Evolutionary conservation across 2,329 filamentous ascomycete genomes (phyloP).

Genomic region (Sporothrix pallida): DNA sequence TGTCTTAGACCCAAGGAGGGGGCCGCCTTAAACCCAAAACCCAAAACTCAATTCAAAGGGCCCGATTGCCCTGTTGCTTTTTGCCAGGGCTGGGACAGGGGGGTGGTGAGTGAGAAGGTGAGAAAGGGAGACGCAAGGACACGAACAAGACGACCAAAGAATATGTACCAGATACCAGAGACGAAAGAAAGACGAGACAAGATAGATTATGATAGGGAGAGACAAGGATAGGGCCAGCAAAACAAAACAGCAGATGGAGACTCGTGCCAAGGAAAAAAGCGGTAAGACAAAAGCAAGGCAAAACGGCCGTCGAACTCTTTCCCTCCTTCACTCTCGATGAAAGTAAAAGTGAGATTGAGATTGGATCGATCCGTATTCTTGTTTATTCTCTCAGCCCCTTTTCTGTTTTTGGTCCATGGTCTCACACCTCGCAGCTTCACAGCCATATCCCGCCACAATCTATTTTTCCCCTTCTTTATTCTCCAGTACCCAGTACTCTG

Average conservation of each 20-base stretch:
- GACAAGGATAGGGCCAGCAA: not conserved
- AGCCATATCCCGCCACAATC: not conserved
- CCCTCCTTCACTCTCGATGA: too few species aligned
- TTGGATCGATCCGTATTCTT: not conserved
- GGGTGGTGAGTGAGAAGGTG: not conserved
- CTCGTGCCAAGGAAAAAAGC: constrained; percentile 3
- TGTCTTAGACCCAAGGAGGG: not conserved
- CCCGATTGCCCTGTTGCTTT: constrained; percentile 6
- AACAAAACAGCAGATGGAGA: not conserved
- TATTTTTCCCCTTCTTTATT: not conserved
- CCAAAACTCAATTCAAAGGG: constrained; percentile 21
- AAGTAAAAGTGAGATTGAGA: not conserved
- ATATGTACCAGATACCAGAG: too few species aligned
- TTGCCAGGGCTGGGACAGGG: not conserved
- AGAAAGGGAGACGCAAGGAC: not conserved
- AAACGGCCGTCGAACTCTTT: not conserved
- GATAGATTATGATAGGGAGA: not conserved
- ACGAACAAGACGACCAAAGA: not conserved
- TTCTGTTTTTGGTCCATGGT: not conserved
- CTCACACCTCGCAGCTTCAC: not conserved
- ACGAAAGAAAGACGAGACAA: too few species aligned
- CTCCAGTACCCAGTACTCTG: too few species aligned
- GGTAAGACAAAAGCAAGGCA: constrained; percentile 14
- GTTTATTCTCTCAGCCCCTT: not conserved
- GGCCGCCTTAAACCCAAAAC: too few species aligned